Percentiles rank a stretch among this genome's conserved stretches.
These are phyloP conservation scores for Protomyces arabidopsidicola DNA, from an alignment of 1,139 yeast genomes.

Conservation along the genomic window DNA sequence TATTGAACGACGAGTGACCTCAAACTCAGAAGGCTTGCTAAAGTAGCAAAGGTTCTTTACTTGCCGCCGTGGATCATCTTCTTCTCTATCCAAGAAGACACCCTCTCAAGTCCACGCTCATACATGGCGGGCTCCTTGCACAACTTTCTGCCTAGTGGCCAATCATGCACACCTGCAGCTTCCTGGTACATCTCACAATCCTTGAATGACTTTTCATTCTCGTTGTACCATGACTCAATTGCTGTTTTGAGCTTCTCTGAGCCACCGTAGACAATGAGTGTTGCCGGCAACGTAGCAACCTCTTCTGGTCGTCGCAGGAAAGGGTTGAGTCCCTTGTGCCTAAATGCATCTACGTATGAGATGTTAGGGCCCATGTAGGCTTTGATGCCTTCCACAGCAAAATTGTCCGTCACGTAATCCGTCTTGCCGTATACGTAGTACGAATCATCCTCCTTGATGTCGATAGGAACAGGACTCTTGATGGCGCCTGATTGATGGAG, in stretches of 20 bases:
- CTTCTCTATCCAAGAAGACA: slow-evolving; percentile 13
- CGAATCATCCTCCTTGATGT: background rate
- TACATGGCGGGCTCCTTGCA: slow-evolving; percentile 1
- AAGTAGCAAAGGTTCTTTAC: background rate
- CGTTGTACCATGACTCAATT: background rate
- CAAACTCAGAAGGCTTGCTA: too few relatives aligned
- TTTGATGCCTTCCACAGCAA: slow-evolving; percentile 9
- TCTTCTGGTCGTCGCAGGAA: slow-evolving; percentile 8
- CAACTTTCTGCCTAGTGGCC: slow-evolving; percentile 1
- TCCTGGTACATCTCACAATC: background rate
- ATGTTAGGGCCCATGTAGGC: slow-evolving; percentile 6
- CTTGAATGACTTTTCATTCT: slow-evolving; percentile 2
- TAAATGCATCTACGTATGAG: slow-evolving; percentile 4
- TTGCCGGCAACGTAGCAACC: background rate
- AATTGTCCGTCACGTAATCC: slow-evolving; percentile 4
- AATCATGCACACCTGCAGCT: slow-evolving; percentile 19
- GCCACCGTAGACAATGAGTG: slow-evolving; percentile 9
- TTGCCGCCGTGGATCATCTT: slow-evolving; percentile 14
- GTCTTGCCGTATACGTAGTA: background rate
- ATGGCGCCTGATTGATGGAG: background rate
- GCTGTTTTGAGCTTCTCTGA: slow-evolving; percentile 6
- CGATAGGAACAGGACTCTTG: background rate
- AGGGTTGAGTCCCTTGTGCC: slow-evolving; percentile 9
- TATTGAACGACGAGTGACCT: too few relatives aligned
- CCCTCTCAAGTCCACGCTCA: slow-evolving; percentile 4